Conservation (phyloP, 2,329 filamentous ascomycete species). For the Diplodia seriata region DNA sequence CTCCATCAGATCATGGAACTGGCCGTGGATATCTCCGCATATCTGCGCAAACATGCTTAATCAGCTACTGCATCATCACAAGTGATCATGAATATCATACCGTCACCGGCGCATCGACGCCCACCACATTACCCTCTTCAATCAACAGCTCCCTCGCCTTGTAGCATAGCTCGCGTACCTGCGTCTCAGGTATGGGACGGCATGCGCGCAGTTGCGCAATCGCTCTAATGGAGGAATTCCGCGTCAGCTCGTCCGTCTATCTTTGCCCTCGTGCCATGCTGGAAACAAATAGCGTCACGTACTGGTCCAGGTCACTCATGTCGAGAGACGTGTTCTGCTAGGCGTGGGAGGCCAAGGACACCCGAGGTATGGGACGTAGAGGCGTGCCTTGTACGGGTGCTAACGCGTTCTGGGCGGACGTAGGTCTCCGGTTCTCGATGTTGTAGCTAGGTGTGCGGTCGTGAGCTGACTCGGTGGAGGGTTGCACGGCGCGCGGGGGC, state of each 20-base stretch:
- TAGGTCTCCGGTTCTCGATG: background rate
- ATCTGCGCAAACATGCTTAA: slow-evolving; percentile 60
- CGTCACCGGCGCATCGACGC: slow-evolving; percentile 92
- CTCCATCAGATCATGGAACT: slow-evolving; percentile 97
- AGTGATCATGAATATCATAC: slow-evolving; percentile 55
- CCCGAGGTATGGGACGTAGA: background rate
- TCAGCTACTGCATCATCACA: slow-evolving; percentile 31
- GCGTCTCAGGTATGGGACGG: slow-evolving; percentile 90
- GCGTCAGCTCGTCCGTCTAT: slow-evolving; percentile 4
- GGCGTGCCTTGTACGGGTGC: slow-evolving; percentile 3
- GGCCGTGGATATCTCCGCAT: slow-evolving; percentile 95
- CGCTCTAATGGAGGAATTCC: slow-evolving; percentile 63
- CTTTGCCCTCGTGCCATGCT: background rate
- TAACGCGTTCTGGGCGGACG: background rate
- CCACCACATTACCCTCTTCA: slow-evolving; percentile 96
- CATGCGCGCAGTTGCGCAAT: slow-evolving; percentile 96
- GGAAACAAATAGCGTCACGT: slow-evolving; percentile 41
- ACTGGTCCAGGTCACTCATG: slow-evolving; percentile 97
- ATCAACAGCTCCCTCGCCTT: slow-evolving; percentile 95
- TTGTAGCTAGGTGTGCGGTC: background rate
- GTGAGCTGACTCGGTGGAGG: slow-evolving; percentile 8
- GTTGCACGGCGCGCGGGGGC: slow-evolving; percentile 4
- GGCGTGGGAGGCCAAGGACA: background rate
- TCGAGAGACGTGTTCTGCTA: background rate
- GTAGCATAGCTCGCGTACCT: slow-evolving; percentile 96